Base-by-base conservation (phyloP, 257 asterid genomes). In the Scutellaria baicalensis region DNA sequence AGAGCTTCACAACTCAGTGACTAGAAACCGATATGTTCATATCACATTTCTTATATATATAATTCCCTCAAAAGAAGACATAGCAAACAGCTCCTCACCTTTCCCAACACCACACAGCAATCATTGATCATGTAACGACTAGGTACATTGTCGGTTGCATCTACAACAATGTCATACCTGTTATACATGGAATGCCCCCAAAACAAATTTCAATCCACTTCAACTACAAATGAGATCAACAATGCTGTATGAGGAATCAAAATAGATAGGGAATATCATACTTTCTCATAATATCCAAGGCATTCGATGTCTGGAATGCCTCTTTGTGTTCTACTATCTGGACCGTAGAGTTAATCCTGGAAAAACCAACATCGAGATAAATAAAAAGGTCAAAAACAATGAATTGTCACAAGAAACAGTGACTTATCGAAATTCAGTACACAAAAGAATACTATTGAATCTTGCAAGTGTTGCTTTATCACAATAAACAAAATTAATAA, bases 51-150 rank as follows among this genome's bases (percentile, higher is more conserved):
- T 70, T 48, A 63, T 42, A 31, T 48, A n/a, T 0, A 27, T 27
- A 27, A 2, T 2, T 27, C 33, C 2, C 33, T 27, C 33, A 27
- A 31, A 57, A 40, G 27, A 71, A 56, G 42, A 68, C 31, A 33
- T 10, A 73, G 35, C 60, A 71, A 59, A 54, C 18, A 49, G 65
- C 76, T 51, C 54, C 84, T 77, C 59, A 94, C 99, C 97, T 94
- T 94, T 71, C 95, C 87, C 85, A 91, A 81, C 56, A 89, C 91
- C 52, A 88, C 97, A 38, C 97, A 91, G 79, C 97, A 91, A 79
- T 94, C 99, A 11, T 68, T 91, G 84, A 94, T 94, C 99, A 94
- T 84, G 81, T 94, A 94, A 64, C 99, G 96, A 71, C 97, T 91
- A 39, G 96, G 97, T 70, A 77, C 97, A 73, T 94, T 94, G 71